A percentile compares a stretch with the other conserved stretches of the same genome.
Conservation (phyloP, 2,329 filamentous ascomycete genomes). For the Metarhizium brunneum region DNA sequence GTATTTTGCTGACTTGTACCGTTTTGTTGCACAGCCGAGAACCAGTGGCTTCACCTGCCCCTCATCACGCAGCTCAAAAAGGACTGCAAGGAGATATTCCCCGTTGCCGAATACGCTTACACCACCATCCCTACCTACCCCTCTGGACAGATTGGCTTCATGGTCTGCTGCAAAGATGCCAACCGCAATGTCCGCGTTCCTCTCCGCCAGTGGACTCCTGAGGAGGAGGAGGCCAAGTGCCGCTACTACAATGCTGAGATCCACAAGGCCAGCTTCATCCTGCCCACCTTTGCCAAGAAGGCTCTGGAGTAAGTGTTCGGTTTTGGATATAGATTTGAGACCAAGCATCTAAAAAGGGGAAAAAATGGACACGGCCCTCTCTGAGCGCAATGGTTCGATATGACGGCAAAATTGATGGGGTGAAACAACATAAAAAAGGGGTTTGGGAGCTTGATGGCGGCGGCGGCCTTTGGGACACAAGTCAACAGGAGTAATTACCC, state of each 20-base stretch:
- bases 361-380: background rate
- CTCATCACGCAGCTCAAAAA: constrained; percentile 95
- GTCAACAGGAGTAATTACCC: background rate
- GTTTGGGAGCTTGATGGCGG: too few species aligned
- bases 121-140: constrained; percentile 99
- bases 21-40: constrained; percentile 61
- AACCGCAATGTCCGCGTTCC: constrained; percentile 77
- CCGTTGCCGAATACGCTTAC: constrained; percentile 95
- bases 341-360: background rate
- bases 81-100: constrained; percentile 94
- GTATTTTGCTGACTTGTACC: constrained; percentile 8
- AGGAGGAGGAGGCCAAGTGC: constrained; percentile 90
- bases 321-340: background rate
- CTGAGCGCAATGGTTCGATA: background rate
- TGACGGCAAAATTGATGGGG: background rate
- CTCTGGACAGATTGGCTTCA: constrained; percentile 98
- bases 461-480: too few species aligned
- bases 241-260: constrained; percentile 97
- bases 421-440: background rate
- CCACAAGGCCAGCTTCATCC: constrained; percentile 86
- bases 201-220: constrained; percentile 66
- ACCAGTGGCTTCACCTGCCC: constrained; percentile 95
- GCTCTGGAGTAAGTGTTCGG: constrained; percentile 42
- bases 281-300: constrained; percentile 90
- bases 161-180: constrained; percentile 97